A percentile compares a stretch with the other conserved stretches of the same genome.
These are phyloP conservation scores for Allium cepa DNA, from an alignment of 106 monocot genomes.

Conservation along the genomic window DNA sequence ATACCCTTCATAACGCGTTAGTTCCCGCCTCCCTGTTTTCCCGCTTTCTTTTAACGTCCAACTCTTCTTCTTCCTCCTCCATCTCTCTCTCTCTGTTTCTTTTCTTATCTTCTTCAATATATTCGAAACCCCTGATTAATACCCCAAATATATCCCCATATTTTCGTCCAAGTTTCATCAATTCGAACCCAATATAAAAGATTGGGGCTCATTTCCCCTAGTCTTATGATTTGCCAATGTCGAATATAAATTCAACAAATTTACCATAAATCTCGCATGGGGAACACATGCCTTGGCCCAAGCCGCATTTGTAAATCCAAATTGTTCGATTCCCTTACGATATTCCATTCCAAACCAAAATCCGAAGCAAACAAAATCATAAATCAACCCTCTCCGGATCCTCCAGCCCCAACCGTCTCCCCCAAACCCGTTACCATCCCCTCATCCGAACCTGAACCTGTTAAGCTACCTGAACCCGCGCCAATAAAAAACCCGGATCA, in stretches of 20 bases:
- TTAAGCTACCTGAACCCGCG: not conserved
- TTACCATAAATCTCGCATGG: not conserved
- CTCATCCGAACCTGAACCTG: not conserved
- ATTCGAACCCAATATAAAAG: not conserved
- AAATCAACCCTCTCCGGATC: not conserved
- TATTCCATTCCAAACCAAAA: not conserved
- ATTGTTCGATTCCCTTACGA: not conserved
- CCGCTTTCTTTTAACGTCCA: not conserved
- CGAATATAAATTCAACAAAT: too few species aligned
- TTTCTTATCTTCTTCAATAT: not conserved
- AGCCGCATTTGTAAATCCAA: not conserved
- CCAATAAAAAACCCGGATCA: not conserved
- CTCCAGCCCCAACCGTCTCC: not conserved
- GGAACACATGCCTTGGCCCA: constrained; percentile 11
- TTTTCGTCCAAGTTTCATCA: not conserved
- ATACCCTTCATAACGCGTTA: not conserved
- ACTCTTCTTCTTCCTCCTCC: not conserved
- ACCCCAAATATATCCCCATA: not conserved
- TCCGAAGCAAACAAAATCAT: not conserved
- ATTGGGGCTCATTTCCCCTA: not conserved
- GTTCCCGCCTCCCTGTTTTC: constrained; percentile 3
- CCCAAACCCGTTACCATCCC: constrained; percentile 3
- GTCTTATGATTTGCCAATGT: not conserved
- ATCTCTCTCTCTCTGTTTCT: not conserved
- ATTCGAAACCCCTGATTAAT: not conserved